Evolutionary conservation across 1,284 basidiomycete genomes (phyloP), one percentile per base, ranked within the genome.

Genomic region (Trametes versicolor): DNA sequence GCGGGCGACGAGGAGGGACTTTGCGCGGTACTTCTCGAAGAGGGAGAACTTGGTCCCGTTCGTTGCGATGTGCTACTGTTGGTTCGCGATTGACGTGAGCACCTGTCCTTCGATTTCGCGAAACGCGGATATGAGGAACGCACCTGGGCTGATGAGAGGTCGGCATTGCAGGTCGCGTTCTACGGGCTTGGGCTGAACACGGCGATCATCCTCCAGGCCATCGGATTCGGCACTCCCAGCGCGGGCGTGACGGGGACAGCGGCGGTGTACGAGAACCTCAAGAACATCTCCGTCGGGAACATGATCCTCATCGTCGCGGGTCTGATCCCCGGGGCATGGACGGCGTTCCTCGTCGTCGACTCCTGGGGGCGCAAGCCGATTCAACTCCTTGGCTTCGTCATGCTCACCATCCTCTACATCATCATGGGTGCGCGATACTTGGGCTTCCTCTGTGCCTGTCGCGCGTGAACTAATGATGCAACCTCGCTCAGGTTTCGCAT

Each of bases 121-220:
- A n/a, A n/a, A n/a, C 39, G 29, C 47, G 6, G 56, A 6, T 47
- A 68, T 10, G 17, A 8, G 50, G 60, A 63, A 63, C 63, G 37
- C 50, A 64, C 68, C n/a, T 41, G 50, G 63, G 17, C 39, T 3
- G 50, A n/a, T 56, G 47, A 51, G 25, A n/a, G 15, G 6, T 27
- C 13, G 25, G 56, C 62, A 54, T 67, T 79, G 51, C 78, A 94
- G 85, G 87, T 95, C 77, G 89, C 89, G 32, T 96, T 96, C 82
- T 94, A 95, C 78, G 94, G 93, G 66, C 84, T 95, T 49, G 90
- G 92, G 64, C 83, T 95, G 64, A 95, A 95, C 81, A 89, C 88
- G 9, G 83, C 85, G 50, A 88, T 88, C 73, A 83, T 88, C 54
- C 76, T 87, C 13, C 69, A 78, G 61, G 78, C 82, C 19, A 86